These are phyloP conservation scores for Artemisia annua DNA, from an alignment of 129 eudicot genomes.

Conservation along the genomic window DNA sequence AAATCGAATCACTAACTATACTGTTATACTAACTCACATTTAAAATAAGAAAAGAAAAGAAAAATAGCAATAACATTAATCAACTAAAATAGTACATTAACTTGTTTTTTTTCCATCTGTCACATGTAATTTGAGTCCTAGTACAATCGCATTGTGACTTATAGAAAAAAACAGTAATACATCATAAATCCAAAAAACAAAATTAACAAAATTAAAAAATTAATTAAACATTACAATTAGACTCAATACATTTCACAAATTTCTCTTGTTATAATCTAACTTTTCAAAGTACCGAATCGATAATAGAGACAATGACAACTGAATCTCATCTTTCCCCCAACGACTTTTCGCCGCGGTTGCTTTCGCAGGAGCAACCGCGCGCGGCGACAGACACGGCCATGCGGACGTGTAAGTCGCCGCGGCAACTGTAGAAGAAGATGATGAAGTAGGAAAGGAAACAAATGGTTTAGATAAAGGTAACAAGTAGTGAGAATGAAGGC, in stretches of 20 bases:
- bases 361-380: slow-evolving; percentile 30
- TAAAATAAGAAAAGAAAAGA: too few relatives aligned
- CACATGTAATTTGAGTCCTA: background rate
- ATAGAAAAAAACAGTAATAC: background rate
- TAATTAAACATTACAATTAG: slow-evolving; percentile 8
- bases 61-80: too few relatives aligned
- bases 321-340: slow-evolving; percentile 96
- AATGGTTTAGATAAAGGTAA: slow-evolving; percentile 65
- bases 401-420: slow-evolving; percentile 41
- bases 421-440: slow-evolving; percentile 34
- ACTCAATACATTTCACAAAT: background rate
- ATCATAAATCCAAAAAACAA: background rate
- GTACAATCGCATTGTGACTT: background rate
- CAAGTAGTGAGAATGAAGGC: slow-evolving; percentile 68
- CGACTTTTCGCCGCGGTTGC: slow-evolving; percentile 33
- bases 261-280: slow-evolving; percentile 42
- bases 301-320: slow-evolving; percentile 74
- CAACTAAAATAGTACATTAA: too few relatives aligned
- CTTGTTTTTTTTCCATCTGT: too few relatives aligned
- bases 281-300: slow-evolving; percentile 80
- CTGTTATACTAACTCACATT: too few relatives aligned
- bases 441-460: background rate
- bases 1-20: too few relatives aligned
- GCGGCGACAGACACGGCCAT: slow-evolving; percentile 59
- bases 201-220: slow-evolving; percentile 1